phyloP scores from a whole-genome alignment of 768 basidiomycete genomes.

The Termitomyces sp. region DNA sequence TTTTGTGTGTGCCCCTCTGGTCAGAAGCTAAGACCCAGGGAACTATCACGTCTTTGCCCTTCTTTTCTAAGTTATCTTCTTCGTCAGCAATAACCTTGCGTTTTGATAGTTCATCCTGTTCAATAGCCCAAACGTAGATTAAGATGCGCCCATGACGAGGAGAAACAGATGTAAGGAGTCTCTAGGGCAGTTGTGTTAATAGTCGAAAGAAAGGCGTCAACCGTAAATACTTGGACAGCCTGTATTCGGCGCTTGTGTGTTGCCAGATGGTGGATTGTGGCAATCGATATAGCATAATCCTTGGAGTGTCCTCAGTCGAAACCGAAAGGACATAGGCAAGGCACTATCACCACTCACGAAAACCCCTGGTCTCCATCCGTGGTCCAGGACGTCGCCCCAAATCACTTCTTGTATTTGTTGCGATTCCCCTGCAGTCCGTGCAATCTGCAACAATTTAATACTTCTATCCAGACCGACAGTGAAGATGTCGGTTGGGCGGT shows the following conservation, averaged over 20 bases:
- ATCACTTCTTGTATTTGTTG: constrained; percentile 61
- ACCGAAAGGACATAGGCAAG: not conserved
- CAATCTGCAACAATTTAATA: constrained; percentile 69
- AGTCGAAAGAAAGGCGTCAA: not conserved
- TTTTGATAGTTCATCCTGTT: constrained; percentile 85
- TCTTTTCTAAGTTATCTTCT: constrained; percentile 10
- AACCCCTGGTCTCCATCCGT: constrained; percentile 67
- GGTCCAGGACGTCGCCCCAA: constrained; percentile 69
- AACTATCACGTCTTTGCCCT: constrained; percentile 80
- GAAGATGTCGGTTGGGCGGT: constrained; percentile 54
- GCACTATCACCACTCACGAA: constrained; percentile 50
- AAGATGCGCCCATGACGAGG: constrained; percentile 70
- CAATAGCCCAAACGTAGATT: constrained; percentile 96
- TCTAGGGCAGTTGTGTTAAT: constrained; percentile 27
- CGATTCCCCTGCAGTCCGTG: constrained; percentile 51
- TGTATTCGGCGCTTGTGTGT: constrained; percentile 65
- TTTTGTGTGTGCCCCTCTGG: constrained; percentile 15
- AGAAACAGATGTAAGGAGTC: constrained; percentile 60
- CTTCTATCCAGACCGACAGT: constrained; percentile 87
- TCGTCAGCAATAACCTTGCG: constrained; percentile 46
- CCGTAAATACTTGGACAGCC: constrained; percentile 60
- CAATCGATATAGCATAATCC: constrained; percentile 97
- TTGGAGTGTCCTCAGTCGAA: constrained; percentile 22
- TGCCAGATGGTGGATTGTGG: constrained; percentile 94
- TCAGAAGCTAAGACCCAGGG: constrained; percentile 75